These are phyloP conservation scores for Cadophora gregata DNA, from an alignment of 2,329 filamentous ascomycete species.

Conservation along the genomic window DNA sequence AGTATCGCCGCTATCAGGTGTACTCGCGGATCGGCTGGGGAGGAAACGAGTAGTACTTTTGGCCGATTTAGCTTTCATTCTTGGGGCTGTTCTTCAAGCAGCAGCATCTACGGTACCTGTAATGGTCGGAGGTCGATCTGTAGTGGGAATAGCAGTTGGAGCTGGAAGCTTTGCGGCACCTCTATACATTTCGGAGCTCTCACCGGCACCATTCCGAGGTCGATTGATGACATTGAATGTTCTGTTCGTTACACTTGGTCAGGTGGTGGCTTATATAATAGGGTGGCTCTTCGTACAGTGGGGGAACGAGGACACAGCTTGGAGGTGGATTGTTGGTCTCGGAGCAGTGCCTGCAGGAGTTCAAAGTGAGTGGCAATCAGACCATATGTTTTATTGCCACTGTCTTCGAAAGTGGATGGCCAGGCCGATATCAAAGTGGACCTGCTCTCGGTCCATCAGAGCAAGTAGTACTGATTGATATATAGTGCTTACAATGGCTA, in stretches of 20 bases:
- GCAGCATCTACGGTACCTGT: constrained; percentile 58
- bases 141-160: constrained; percentile 77
- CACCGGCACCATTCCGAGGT: constrained; percentile 77
- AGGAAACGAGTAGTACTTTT: constrained; percentile 67
- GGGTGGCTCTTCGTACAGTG: constrained; percentile 76
- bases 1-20: constrained; percentile 66
- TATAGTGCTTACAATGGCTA: constrained; percentile 61
- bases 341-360: constrained; percentile 77
- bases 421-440: neutral
- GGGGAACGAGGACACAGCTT: constrained; percentile 62
- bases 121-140: constrained; percentile 71
- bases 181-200: constrained; percentile 86
- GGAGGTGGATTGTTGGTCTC: constrained; percentile 91
- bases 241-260: constrained; percentile 84
- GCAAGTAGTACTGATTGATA: neutral
- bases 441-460: neutral
- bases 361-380: constrained; percentile 54
- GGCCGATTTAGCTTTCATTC: constrained; percentile 70
- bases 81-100: constrained; percentile 71
- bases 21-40: constrained; percentile 67
- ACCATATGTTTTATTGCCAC: neutral
- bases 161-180: constrained; percentile 83
- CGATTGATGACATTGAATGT: constrained; percentile 81
- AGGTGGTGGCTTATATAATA: constrained; percentile 85
- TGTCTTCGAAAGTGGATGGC: neutral